Evolutionary conservation across 1,139 yeast genomes (phyloP), one percentile per base, ranked within the genome.

Genomic region (Suhomyces maxii): DNA sequence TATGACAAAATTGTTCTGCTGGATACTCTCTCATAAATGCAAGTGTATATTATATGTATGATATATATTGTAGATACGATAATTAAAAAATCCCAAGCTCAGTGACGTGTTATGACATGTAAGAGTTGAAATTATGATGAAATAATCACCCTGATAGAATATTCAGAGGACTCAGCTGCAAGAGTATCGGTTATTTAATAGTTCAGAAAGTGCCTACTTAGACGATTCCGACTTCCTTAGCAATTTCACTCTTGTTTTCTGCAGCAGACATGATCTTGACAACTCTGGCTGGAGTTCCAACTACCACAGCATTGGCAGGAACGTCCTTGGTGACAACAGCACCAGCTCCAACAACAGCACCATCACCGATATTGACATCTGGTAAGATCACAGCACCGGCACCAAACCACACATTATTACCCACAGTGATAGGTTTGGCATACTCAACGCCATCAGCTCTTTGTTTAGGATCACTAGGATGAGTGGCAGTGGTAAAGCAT

Each of bases 341-440:
- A 4, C 88, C 89, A 7, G 90, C 88, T 7, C 84, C 91, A 40
- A 85, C 69, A 0, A 83, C 82, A n/a, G 77, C 72, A 1, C 79
- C 78, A 34, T 80, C 77, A 7, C 90, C 90, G 43, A 85, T 75
- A 1, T 78, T 81, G 11, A 84, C 86, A 2, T 89, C 90, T 2
- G 87, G 86, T 44, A 84, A 64, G 6, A 85, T 72, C 1, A 69
- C 68, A 23, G 69, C 77, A 40, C 74, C 71, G 2, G 83, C 73
- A 8, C 88, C 87, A 39, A 85, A 67, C 91, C 91, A 85, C 13
- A 82, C 86, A 48, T 79, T 76, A 57, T 82, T 72, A 0, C 86
- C 89, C 26, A 85, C 81, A 2, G 64, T 68, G 30, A 85, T 76
- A 3, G 86, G 84, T 36, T 61, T 59, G 0, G 85, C 84, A 53